A percentile compares a stretch with the other conserved stretches of the same genome.
These are phyloP conservation scores for Pseudopithomyces maydicus DNA, from an alignment of 2,329 filamentous ascomycete species.

Conservation along the genomic window DNA sequence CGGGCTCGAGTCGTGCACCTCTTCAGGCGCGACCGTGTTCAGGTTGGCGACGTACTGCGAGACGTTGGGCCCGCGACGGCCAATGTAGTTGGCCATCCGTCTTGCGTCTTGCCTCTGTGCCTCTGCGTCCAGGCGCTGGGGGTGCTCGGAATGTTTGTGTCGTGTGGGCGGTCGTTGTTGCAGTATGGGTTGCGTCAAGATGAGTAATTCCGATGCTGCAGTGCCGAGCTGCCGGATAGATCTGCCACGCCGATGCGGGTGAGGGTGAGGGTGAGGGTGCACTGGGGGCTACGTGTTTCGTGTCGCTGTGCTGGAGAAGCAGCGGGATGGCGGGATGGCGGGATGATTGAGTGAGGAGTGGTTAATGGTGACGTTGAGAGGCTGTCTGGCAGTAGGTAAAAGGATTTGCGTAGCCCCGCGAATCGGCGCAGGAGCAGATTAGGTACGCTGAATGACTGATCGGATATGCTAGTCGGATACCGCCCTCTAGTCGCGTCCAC, in stretches of 20 bases:
- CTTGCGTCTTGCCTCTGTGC: too few species aligned
- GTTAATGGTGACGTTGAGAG: conserved; percentile 10
- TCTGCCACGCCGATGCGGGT: too few species aligned
- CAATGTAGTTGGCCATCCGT: conserved; percentile 74
- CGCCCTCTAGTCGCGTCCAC: not conserved
- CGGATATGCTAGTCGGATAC: not conserved
- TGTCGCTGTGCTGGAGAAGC: not conserved
- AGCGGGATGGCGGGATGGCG: not conserved
- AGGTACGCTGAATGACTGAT: not conserved
- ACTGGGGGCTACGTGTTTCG: not conserved
- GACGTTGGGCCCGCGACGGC: conserved; percentile 82
- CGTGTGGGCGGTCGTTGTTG: not conserved
- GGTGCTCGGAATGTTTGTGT: conserved; percentile 13
- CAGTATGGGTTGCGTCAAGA: conserved; percentile 21
- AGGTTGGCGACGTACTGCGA: conserved; percentile 87
- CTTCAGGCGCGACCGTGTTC: conserved; percentile 64
- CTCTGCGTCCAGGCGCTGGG: conserved; percentile 6
- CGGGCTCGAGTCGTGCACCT: conserved; percentile 39
- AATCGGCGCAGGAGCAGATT: conserved; percentile 7
- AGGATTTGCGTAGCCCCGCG: conserved; percentile 18
- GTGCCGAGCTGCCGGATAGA: not conserved
- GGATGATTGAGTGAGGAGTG: not conserved
- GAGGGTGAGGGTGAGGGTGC: too few species aligned
- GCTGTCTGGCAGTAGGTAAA: conserved; percentile 15
- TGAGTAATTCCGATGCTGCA: conserved; percentile 20